Evolutionary conservation across 257 asterid genomes (phyloP), one percentile per base, ranked within the genome.

Genomic region (Solanum clarkiae): DNA sequence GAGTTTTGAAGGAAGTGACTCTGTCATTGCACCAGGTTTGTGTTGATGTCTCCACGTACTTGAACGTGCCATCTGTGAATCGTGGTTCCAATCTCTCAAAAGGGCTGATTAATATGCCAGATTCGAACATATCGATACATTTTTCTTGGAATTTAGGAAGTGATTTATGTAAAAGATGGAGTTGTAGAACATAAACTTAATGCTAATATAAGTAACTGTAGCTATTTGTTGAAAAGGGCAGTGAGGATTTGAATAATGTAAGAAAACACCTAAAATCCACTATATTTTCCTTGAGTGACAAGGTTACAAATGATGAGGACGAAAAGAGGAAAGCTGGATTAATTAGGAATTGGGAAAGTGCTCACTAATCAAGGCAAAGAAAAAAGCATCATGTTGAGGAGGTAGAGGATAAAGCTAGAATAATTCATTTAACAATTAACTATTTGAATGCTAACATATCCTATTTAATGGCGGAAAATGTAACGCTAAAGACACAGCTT

Each of bases 271-370:
- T 4, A 32, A 32, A 32, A 32, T 32, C 29, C 2, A 26, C 29
- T 26, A 26, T 40, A 79, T 32, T 45, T 20, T 65, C 56, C 18
- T 89, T 87, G 81, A 86, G 80, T 55, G 87, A 87, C 49, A 90
- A 85, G 29, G 90, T 86, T 49, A 80, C 89, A 88, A 87, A 84
- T 65, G 96, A 90, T 70, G 98, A 91, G 57, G 99, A 93, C 0
- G 97, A 94, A 91, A 94, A 91, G 87, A 91, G 88, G 89, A 93
- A 86, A 85, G 95, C 94, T 4, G 92, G 98, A 93, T 85, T 94
- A 87, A 90, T 94, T 92, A 93, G 99, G 94, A 96, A 93, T 86
- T 95, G 55, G 98, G 93, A 89, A 89, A 94, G 98, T 91, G 98
- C 98, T 56, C 98, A 94, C 60, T 86, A 1, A 1, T 29, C 4